A percentile compares a stretch with the other conserved stretches of the same genome.
Conservation (phyloP, 805 yeast species). For the Candida railenensis region DNA sequence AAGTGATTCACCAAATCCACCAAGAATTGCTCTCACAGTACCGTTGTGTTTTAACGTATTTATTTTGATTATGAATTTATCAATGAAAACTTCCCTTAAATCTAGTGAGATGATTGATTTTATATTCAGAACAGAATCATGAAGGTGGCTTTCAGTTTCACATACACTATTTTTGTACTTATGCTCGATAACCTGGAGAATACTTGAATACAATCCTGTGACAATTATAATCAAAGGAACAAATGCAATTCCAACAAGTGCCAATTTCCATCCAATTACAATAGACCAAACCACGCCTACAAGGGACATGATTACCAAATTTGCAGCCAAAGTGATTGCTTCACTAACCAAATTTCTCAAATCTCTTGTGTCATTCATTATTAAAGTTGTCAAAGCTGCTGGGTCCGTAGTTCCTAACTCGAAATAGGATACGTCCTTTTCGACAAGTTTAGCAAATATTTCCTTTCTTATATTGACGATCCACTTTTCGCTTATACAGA, state of each 20-base stretch:
- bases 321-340: constrained; percentile 53
- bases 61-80: constrained; percentile 32
- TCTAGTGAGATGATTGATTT: constrained; percentile 63
- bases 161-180: constrained; percentile 57
- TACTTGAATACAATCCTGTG: constrained; percentile 50
- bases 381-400: constrained; percentile 59
- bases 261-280: constrained; percentile 78
- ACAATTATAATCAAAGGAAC: constrained; percentile 60
- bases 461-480: constrained; percentile 49
- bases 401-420: constrained; percentile 35
- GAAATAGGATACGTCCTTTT: constrained; percentile 57
- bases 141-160: constrained; percentile 47
- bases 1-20: constrained; percentile 68
- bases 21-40: constrained; percentile 49
- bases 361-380: constrained; percentile 83
- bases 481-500: constrained; percentile 68
- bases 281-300: constrained; percentile 79
- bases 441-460: constrained; percentile 48
- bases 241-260: constrained; percentile 78
- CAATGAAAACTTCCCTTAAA: constrained; percentile 47
- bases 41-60: constrained; percentile 39
- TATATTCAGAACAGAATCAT: constrained; percentile 57
- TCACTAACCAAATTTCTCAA: constrained; percentile 63
- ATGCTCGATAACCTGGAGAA: constrained; percentile 57
- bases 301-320: constrained; percentile 52